A percentile compares a stretch with the other conserved stretches of the same genome.
These are phyloP conservation scores for Rubroboletus satanas DNA, from an alignment of 768 basidiomycete genomes.

Conservation along the genomic window DNA sequence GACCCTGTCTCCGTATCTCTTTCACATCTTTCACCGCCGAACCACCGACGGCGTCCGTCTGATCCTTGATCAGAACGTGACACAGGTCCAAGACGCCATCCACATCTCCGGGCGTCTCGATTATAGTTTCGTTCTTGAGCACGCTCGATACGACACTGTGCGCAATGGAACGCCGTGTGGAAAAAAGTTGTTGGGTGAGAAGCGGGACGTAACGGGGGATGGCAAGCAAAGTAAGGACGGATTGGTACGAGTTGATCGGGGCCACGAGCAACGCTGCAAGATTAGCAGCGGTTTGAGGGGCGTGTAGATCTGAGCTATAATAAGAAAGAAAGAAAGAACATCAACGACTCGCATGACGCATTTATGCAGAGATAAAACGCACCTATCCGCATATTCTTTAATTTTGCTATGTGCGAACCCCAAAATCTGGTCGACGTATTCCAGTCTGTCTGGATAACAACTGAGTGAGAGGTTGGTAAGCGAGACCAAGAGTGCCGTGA, in stretches of 20 bases:
- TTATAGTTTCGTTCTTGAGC: constrained; percentile 93
- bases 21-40: constrained; percentile 30
- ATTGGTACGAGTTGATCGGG: constrained; percentile 94
- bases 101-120: constrained; percentile 92
- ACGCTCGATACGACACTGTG: constrained; percentile 94
- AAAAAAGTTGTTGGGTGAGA: constrained; percentile 80
- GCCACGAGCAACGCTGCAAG: constrained; percentile 90
- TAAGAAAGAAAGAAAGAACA: not conserved
- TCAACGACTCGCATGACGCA: constrained; percentile 4
- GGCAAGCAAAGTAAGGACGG: constrained; percentile 94
- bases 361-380: constrained; percentile 6
- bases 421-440: constrained; percentile 96
- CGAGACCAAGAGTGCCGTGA: constrained; percentile 94
- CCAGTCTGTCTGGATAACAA: constrained; percentile 94
- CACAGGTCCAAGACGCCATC: constrained; percentile 91
- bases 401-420: constrained; percentile 86
- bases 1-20: constrained; percentile 53
- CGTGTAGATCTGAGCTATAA: constrained; percentile 79
- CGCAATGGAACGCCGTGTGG: constrained; percentile 86
- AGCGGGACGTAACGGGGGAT: constrained; percentile 87
- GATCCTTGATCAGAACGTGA: constrained; percentile 87
- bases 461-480: constrained; percentile 92
- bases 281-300: constrained; percentile 81
- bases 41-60: constrained; percentile 50
- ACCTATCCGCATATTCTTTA: constrained; percentile 81